Evolutionary conservation across 129 eudicot genomes (phyloP).

Genomic region (Flaveria robusta): DNA sequence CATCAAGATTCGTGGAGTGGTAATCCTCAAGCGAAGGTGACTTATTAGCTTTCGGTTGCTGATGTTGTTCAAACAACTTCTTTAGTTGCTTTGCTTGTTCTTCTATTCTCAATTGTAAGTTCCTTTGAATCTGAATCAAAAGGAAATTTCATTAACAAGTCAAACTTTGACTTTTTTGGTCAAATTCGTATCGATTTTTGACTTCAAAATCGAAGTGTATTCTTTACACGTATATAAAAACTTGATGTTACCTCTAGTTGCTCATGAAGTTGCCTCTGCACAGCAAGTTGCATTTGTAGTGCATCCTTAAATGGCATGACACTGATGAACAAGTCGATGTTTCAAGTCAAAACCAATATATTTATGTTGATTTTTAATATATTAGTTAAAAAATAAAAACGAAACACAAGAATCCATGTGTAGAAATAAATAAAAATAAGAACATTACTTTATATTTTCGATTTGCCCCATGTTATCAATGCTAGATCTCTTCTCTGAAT

Average conservation of each 20-base stretch:
- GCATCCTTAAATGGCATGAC: conserved; percentile 75
- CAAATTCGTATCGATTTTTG: background rate
- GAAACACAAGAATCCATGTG: background rate
- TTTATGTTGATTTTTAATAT: background rate
- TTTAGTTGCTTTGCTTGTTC: conserved; percentile 78
- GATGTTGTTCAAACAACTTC: conserved; percentile 74
- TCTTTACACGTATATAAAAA: background rate
- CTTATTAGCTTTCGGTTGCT: conserved; percentile 49
- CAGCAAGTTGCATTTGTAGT: conserved; percentile 75
- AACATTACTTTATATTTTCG: conserved; percentile 55
- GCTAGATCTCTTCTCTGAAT: conserved; percentile 51
- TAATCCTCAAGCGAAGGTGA: conserved; percentile 35
- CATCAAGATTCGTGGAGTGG: conserved; percentile 33
- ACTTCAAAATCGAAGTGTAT: background rate
- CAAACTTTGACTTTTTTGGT: conserved; percentile 29
- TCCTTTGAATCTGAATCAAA: conserved; percentile 59
- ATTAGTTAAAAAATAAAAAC: background rate
- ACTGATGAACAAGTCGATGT: conserved; percentile 32
- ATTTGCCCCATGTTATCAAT: conserved; percentile 42
- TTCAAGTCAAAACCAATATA: background rate
- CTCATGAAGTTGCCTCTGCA: conserved; percentile 84
- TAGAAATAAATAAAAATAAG: background rate
- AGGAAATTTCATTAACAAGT: background rate
- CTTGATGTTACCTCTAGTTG: conserved; percentile 63
- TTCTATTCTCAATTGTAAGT: conserved; percentile 74